phyloP scores from a whole-genome alignment of 495 filamentous ascomycete genomes.

The Glutinoglossum americanum region DNA sequence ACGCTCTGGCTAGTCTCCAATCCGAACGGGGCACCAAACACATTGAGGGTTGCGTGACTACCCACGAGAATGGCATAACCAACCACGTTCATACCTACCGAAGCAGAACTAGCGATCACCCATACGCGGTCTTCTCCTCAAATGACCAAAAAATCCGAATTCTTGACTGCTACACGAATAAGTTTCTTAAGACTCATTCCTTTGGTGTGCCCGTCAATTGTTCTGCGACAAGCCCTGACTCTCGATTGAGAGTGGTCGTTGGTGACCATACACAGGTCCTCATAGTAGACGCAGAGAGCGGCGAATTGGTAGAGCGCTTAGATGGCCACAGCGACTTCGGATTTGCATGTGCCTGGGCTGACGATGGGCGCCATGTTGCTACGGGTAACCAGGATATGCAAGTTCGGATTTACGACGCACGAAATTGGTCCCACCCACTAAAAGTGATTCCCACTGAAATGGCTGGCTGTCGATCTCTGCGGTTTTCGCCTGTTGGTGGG shows the following conservation, averaged over 20 bases:
- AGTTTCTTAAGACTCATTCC: slow-evolving; percentile 34
- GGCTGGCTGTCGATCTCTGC: slow-evolving; percentile 54
- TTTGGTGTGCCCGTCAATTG: slow-evolving; percentile 64
- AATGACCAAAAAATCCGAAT: slow-evolving; percentile 63
- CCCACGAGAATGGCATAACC: slow-evolving; percentile 52
- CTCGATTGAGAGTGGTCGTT: slow-evolving; percentile 60
- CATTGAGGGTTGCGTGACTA: slow-evolving; percentile 43
- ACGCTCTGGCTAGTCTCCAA: slow-evolving; percentile 39
- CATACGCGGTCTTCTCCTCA: slow-evolving; percentile 56
- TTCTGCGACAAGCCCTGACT: slow-evolving; percentile 57
- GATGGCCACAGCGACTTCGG: slow-evolving; percentile 58
- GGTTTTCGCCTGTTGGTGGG: slow-evolving; percentile 59
- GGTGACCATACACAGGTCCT: slow-evolving; percentile 36
- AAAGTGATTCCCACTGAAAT: slow-evolving; percentile 49
- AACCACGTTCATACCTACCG: slow-evolving; percentile 62
- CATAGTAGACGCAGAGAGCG: slow-evolving; percentile 42
- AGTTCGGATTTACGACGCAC: slow-evolving; percentile 70
- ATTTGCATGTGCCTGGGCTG: slow-evolving; percentile 82
- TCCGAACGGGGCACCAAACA: slow-evolving; percentile 21
- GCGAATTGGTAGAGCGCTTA: slow-evolving; percentile 32
- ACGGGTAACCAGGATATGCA: slow-evolving; percentile 79
- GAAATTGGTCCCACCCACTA: slow-evolving; percentile 43
- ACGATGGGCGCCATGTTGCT: slow-evolving; percentile 70
- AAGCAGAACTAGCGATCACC: slow-evolving; percentile 34
- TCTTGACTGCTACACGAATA: slow-evolving; percentile 49